Evolutionary conservation across 2,329 filamentous ascomycete genomes (phyloP).

Genomic region (Xylaria hypoxylon): DNA sequence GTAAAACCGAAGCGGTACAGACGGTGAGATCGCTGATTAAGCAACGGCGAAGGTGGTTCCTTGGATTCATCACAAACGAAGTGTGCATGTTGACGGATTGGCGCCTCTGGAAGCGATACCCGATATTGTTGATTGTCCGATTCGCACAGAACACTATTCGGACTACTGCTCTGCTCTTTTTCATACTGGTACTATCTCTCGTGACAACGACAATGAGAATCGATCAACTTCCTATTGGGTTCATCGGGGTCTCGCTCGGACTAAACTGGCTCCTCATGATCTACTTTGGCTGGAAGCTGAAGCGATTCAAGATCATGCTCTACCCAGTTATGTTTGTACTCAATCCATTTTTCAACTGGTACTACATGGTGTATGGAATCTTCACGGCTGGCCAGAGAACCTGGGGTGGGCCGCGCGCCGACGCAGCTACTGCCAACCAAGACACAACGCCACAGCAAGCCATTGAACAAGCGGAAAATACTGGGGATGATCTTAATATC

Average conservation of each 20-base stretch:
- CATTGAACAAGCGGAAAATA: slow-evolving; percentile 81
- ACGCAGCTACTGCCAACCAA: slow-evolving; percentile 83
- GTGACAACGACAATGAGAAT: slow-evolving; percentile 85
- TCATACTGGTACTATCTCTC: slow-evolving; percentile 90
- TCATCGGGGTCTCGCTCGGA: slow-evolving; percentile 91
- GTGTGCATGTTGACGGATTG: slow-evolving; percentile 97
- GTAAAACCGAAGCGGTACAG: slow-evolving; percentile 97
- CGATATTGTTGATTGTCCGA: slow-evolving; percentile 84
- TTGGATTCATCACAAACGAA: slow-evolving; percentile 97
- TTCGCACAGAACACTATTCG: slow-evolving; percentile 98
- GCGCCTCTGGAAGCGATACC: slow-evolving; percentile 91
- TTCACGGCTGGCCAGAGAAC: slow-evolving; percentile 94
- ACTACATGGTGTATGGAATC: slow-evolving; percentile 97
- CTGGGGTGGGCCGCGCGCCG: slow-evolving; percentile 93
- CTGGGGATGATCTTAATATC: slow-evolving; percentile 89
- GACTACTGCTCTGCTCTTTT: slow-evolving; percentile 92
- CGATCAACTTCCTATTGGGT: slow-evolving; percentile 85
- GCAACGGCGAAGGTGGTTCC: slow-evolving; percentile 94
- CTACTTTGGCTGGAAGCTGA: slow-evolving; percentile 89
- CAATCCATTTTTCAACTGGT: slow-evolving; percentile 98
- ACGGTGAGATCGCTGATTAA: slow-evolving; percentile 87
- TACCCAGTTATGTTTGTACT: slow-evolving; percentile 96
- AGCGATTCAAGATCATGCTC: slow-evolving; percentile 91
- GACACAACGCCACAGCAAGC: slow-evolving; percentile 83
- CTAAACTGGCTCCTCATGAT: slow-evolving; percentile 97